Conservation (phyloP, 2,329 filamentous ascomycete genomes). For the Fusarium sp. region DNA sequence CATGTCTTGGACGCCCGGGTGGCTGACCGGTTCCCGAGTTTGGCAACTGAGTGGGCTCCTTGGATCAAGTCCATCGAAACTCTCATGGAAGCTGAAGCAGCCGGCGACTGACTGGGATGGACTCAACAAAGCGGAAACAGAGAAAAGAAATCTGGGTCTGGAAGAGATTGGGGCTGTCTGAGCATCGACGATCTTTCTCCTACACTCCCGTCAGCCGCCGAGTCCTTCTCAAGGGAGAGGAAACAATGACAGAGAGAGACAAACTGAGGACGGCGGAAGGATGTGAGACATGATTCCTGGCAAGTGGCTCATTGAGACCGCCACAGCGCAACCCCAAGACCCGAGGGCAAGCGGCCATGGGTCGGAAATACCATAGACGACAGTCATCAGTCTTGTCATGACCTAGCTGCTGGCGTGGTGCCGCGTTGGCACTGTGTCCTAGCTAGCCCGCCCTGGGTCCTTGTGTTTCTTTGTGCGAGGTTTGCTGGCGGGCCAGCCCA, state of each 20-base stretch:
- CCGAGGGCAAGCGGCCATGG: conserved; percentile 34
- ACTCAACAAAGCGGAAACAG: conserved; percentile 28
- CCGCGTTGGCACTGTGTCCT: conserved; percentile 39
- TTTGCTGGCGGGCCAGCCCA: conserved; percentile 36
- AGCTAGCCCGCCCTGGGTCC: conserved; percentile 11
- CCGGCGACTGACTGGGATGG: not conserved
- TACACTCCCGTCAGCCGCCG: conserved; percentile 24
- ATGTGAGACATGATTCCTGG: conserved; percentile 43
- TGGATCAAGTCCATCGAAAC: conserved; percentile 29
- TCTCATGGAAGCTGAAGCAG: conserved; percentile 35
- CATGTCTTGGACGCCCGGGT: conserved; percentile 33
- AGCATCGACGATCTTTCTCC: conserved; percentile 20
- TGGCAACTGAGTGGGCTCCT: conserved; percentile 27
- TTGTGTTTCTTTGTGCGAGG: conserved; percentile 36
- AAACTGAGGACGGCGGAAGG: conserved; percentile 32
- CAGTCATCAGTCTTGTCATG: conserved; percentile 12
- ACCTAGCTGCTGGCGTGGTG: conserved; percentile 22
- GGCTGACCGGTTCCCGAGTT: conserved; percentile 37
- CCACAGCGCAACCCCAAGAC: conserved; percentile 42
- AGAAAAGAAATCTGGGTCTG: conserved; percentile 21
- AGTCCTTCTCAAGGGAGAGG: conserved; percentile 39
- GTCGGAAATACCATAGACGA: conserved; percentile 30
- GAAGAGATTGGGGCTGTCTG: conserved; percentile 21
- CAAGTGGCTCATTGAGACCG: conserved; percentile 43
- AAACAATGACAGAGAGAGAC: conserved; percentile 23